Conservation (phyloP, 1,284 basidiomycete genomes). For the Ustilago cynodontis region DNA sequence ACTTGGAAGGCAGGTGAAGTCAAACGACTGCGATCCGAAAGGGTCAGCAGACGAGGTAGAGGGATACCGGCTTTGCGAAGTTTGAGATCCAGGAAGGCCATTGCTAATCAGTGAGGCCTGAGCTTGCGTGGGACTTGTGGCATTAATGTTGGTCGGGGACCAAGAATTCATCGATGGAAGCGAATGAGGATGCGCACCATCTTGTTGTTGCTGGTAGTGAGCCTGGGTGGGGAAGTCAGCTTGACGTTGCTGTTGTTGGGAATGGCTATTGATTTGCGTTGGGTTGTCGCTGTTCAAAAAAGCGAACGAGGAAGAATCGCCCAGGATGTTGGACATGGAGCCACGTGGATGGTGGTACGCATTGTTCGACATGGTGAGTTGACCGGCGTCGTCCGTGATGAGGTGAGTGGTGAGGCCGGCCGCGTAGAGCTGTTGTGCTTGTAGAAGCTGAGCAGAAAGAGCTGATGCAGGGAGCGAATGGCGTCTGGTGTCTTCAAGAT, state of each 20-base stretch:
- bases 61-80: background rate
- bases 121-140: constrained; percentile 1
- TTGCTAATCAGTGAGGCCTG: constrained; percentile 3
- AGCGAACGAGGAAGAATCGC: constrained; percentile 1
- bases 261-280: background rate
- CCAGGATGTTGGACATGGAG: background rate
- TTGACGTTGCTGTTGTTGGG: constrained; percentile 4
- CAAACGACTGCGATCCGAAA: constrained; percentile 13
- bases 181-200: background rate
- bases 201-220: background rate
- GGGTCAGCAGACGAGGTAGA: constrained; percentile 15
- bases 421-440: constrained; percentile 26
- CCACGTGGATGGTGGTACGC: constrained; percentile 13
- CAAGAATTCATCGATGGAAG: background rate
- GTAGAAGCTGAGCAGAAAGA: constrained; percentile 23
- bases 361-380: constrained; percentile 4
- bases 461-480: constrained; percentile 21
- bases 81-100: constrained; percentile 10
- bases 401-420: background rate
- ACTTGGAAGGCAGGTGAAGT: constrained; percentile 20
- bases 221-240: background rate
- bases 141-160: background rate
- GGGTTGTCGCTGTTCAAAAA: background rate
- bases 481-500: constrained; percentile 13
- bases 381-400: constrained; percentile 8